These are phyloP conservation scores for Serendipita sp. DNA, from an alignment of 768 basidiomycete genomes.

Conservation along the genomic window DNA sequence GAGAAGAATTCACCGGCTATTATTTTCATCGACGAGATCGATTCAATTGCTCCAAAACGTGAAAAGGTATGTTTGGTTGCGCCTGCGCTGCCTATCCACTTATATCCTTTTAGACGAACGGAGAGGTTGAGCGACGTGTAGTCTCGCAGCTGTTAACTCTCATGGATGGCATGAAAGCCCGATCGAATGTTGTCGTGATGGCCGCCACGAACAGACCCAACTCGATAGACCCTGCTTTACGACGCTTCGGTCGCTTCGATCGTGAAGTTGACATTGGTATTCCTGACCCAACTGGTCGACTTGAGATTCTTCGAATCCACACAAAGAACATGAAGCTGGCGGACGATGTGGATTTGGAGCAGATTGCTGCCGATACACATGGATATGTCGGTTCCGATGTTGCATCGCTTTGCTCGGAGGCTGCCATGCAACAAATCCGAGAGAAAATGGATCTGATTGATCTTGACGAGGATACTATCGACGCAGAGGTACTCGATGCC, in stretches of 20 bases:
- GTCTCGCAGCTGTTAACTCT: constrained; percentile 96
- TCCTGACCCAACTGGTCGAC: constrained; percentile 95
- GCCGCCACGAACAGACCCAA: constrained; percentile 98
- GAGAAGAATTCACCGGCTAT: constrained; percentile 99
- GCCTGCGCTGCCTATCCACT: constrained; percentile 5
- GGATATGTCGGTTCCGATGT: constrained; percentile 98
- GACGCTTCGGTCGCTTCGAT: constrained; percentile 98
- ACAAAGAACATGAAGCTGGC: constrained; percentile 99
- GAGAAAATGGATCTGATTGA: constrained; percentile 99
- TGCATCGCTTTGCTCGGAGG: constrained; percentile 94
- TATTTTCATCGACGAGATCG: constrained; percentile 99
- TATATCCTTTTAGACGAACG: constrained; percentile 57
- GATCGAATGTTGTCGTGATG: constrained; percentile 99
- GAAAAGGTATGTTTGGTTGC: constrained; percentile 52
- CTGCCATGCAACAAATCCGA: constrained; percentile 99
- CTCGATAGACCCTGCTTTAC: constrained; percentile 96
- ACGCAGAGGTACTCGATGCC: constrained; percentile 96
- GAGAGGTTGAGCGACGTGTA: constrained; percentile 98
- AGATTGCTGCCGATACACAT: constrained; percentile 97
- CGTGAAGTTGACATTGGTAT: constrained; percentile 99
- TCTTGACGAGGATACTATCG: constrained; percentile 94
- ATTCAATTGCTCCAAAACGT: constrained; percentile 98
- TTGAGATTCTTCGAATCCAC: constrained; percentile 97
- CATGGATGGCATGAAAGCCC: constrained; percentile 98
- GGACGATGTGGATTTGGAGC: constrained; percentile 95